Conservation (phyloP, 164 flowering plant species). For the Vitis rupestris region DNA sequence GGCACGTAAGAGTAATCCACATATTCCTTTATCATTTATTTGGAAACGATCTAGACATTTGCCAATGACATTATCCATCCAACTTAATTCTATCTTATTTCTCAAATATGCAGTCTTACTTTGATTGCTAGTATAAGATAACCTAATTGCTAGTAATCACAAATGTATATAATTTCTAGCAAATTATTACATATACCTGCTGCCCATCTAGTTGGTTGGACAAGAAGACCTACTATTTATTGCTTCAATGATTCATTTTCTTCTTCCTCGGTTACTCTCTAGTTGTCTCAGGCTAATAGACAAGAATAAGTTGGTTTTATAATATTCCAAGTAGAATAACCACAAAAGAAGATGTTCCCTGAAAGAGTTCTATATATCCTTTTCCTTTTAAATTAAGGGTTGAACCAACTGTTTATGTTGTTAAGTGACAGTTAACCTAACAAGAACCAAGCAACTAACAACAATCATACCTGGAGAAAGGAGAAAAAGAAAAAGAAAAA, state of each 20-base stretch:
- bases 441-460: conserved; percentile 2
- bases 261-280: neutral
- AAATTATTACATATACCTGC: neutral
- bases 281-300: neutral
- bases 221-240: neutral
- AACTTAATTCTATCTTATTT: no score
- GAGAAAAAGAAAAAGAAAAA: neutral
- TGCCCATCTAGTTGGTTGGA: neutral
- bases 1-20: no score
- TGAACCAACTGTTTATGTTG: conserved; percentile 3
- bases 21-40: no score
- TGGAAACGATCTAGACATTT: no score
- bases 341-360: neutral
- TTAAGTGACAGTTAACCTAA: conserved; percentile 22
- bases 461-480: neutral
- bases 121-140: no score
- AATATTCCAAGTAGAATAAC: neutral
- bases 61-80: no score
- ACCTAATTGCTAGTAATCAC: no score
- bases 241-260: neutral
- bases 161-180: no score
- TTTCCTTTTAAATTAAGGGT: neutral
- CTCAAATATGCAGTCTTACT: no score
- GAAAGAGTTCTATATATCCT: neutral
- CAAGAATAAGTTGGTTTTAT: neutral